A percentile compares a stretch with the other conserved stretches of the same genome.
Conservation (phyloP, 768 basidiomycete species). For the Termitomyces sp. region DNA sequence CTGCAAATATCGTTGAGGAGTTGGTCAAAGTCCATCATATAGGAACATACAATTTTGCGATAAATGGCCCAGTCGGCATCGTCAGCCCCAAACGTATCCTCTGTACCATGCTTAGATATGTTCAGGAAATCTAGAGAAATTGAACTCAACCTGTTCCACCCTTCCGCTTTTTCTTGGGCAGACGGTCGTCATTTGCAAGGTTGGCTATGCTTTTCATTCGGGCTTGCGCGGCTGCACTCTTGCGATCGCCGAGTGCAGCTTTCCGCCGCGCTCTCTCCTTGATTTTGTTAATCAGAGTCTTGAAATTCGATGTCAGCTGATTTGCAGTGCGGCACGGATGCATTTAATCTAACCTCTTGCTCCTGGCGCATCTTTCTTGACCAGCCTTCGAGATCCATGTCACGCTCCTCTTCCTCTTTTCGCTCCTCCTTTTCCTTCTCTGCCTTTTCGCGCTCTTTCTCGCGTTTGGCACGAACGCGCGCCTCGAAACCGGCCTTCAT, state of each 20-base stretch:
- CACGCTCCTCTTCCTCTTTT: conserved; percentile 76
- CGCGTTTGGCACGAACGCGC: conserved; percentile 75
- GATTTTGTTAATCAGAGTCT: conserved; percentile 82
- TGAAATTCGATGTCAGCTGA: conserved; percentile 6
- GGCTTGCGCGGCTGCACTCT: conserved; percentile 92
- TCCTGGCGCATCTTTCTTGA: conserved; percentile 66
- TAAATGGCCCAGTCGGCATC: conserved; percentile 98
- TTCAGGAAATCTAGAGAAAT: neutral
- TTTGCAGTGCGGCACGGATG: neutral
- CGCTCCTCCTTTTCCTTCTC: conserved; percentile 70
- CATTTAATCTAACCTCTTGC: conserved; percentile 60
- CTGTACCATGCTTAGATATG: conserved; percentile 34
- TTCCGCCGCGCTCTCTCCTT: conserved; percentile 78
- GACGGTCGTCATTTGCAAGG: conserved; percentile 83
- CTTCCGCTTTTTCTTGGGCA: conserved; percentile 84
- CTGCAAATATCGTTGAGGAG: conserved; percentile 31
- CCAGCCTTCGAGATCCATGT: conserved; percentile 73
- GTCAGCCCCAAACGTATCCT: conserved; percentile 91
- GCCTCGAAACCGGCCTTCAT: conserved; percentile 95
- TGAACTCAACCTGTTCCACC: conserved; percentile 63
- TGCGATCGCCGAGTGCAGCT: conserved; percentile 84
- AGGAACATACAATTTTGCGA: conserved; percentile 79
- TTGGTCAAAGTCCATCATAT: neutral
- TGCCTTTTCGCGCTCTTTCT: conserved; percentile 84
- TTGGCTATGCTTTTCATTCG: conserved; percentile 96